Evolutionary conservation across 768 basidiomycete species (phyloP), one percentile per base, ranked within the genome.

Genomic region (Lentinula sp.): DNA sequence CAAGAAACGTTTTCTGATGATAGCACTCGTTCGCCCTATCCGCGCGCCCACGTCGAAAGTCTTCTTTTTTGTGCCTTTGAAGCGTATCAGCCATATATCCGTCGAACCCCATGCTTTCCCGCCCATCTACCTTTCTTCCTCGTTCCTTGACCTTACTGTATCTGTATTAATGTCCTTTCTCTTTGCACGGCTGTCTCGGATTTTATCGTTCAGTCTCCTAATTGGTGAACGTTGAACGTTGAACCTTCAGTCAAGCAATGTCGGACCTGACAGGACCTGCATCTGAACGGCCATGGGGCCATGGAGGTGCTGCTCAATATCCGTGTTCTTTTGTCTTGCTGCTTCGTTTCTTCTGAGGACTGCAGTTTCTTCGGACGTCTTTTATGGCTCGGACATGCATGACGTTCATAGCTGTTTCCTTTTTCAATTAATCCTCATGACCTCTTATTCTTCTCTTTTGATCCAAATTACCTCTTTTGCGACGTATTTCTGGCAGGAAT

Each of bases 1-100:
- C 46, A 41, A 45, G 23, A 48, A 49, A 51, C 57, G 41, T 59
- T 45, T 45, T 37, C 57, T 49, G 57, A 51, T 59, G 45, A 43
- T 48, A n/a, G 15, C 46, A 4, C 46, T 49, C n/a, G 45, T 39
- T 59, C 49, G 46, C 46, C 57, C 41, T 59, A 49, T 45, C 57
- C 43, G 46, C 43, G 45, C 41, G 57, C 55, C 5, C 55, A 56
- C 55, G 55, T 28, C 20, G 7, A 43, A 6, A 18, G 1, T n/a
- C 20, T 28, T 43, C 23, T 41, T 42, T 55, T 55, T 56, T 20
- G 39, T 35, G 39, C 53, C 35, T 42, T 41, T 39, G 18, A 56
- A 56, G 55, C 39, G n/a, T 56, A 56, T 56, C n/a, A 41, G 39
- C 28, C 41, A 39, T 28, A 13, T 42, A 43, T 39, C 55, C 18